Conservation (phyloP, 129 eudicot genomes). For the Gnaphalium uliginosum region DNA sequence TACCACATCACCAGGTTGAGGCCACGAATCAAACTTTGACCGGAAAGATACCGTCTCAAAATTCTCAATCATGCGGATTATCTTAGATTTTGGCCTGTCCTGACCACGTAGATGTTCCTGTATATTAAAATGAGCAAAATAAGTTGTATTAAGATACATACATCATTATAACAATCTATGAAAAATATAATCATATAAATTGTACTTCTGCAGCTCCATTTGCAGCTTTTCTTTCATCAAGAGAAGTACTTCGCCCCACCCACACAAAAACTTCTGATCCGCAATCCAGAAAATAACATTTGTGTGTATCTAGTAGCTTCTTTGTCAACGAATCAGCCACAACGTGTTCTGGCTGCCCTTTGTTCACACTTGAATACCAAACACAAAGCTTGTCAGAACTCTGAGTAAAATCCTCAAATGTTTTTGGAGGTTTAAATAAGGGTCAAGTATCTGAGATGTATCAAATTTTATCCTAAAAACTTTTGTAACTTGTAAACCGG, state of each 20-base stretch:
- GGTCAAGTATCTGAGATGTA: background rate
- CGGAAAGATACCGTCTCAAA: constrained; percentile 70
- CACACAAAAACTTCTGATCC: constrained; percentile 79
- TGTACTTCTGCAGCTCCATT: constrained; percentile 73
- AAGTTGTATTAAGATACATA: constrained; percentile 4
- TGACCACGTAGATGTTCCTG: constrained; percentile 62
- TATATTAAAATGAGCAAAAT: constrained; percentile 5
- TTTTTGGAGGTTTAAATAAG: background rate
- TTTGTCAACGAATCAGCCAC: constrained; percentile 63
- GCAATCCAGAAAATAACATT: constrained; percentile 76
- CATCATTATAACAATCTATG: constrained; percentile 3
- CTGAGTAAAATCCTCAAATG: background rate
- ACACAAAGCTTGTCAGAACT: constrained; percentile 28
- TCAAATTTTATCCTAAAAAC: background rate
- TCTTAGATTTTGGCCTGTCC: constrained; percentile 60
- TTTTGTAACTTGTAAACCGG: background rate
- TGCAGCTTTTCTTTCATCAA: constrained; percentile 72
- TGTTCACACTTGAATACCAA: constrained; percentile 53
- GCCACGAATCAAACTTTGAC: constrained; percentile 76
- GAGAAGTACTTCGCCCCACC: constrained; percentile 76
- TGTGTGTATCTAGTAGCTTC: constrained; percentile 66
- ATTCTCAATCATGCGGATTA: constrained; percentile 69
- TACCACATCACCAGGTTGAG: constrained; percentile 45
- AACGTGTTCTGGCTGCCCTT: constrained; percentile 58
- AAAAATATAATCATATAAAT: constrained; percentile 14